A percentile compares a stretch with the other conserved stretches of the same genome.
Evolutionary conservation across 805 yeast genomes (phyloP).

Genomic region (Kurtzmaniella fragi): DNA sequence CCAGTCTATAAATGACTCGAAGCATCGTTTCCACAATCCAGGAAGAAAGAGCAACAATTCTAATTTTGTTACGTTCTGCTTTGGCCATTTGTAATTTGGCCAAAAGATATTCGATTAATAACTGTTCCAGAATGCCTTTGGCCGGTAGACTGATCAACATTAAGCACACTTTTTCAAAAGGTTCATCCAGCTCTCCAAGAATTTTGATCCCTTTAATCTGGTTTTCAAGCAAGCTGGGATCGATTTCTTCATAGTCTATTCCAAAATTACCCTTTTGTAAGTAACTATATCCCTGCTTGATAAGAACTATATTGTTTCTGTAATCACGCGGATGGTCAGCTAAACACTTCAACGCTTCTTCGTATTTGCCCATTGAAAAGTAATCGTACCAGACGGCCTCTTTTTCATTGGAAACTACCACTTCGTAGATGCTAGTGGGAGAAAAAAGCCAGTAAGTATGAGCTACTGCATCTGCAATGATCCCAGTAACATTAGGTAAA

Average conservation of each 20-base stretch:
- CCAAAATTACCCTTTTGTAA: constrained; percentile 32
- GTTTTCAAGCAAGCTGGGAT: constrained; percentile 12
- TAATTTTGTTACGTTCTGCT: constrained; percentile 22
- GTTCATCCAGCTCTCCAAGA: constrained; percentile 58
- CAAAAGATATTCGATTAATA: constrained; percentile 30
- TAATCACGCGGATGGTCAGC: constrained; percentile 7
- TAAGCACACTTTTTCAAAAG: constrained; percentile 67
- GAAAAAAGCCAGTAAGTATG: constrained; percentile 79
- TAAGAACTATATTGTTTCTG: constrained; percentile 21
- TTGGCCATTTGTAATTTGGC: constrained; percentile 23
- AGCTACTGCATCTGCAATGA: constrained; percentile 22
- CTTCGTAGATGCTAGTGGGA: constrained; percentile 56
- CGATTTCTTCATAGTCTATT: constrained; percentile 12
- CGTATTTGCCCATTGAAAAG: constrained; percentile 44
- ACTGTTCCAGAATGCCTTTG: constrained; percentile 9
- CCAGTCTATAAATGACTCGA: constrained; percentile 40
- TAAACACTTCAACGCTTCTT: constrained; percentile 52
- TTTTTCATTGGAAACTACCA: constrained; percentile 64
- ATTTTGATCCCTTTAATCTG: constrained; percentile 38
- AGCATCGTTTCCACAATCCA: constrained; percentile 63
- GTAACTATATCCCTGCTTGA: constrained; percentile 35
- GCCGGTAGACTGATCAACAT: constrained; percentile 22
- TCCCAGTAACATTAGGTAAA: constrained; percentile 15
- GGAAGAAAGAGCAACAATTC: constrained; percentile 47
- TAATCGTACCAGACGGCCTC: constrained; percentile 65